Percentiles rank a stretch among this genome's conserved stretches.
phyloP scores from a whole-genome alignment of 2,329 filamentous ascomycete genomes.

The Diaporthe amygdali region DNA sequence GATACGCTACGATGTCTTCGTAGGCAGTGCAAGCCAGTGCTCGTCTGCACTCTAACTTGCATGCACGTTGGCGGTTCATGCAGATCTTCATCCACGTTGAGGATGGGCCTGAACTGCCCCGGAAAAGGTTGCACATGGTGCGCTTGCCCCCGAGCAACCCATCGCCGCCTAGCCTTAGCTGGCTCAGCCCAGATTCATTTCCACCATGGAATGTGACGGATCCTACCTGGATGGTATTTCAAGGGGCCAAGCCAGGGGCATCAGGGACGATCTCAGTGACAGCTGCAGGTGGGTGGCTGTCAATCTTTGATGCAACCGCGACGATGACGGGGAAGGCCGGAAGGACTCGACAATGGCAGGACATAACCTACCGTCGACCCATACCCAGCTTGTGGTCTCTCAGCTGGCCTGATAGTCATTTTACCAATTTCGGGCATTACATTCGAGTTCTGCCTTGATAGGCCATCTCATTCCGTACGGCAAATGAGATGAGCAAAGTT shows the following conservation, averaged over 20 bases:
- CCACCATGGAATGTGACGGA: not conserved
- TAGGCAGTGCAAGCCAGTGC: not conserved
- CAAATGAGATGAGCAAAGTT: conserved; percentile 3
- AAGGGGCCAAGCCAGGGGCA: not conserved
- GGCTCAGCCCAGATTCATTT: not conserved
- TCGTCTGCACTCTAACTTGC: not conserved
- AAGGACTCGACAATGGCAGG: not conserved
- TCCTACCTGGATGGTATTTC: not conserved
- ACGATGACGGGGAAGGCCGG: not conserved
- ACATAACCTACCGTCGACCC: not conserved
- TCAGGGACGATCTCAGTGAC: not conserved
- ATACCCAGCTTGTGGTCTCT: not conserved
- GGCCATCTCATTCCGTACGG: not conserved
- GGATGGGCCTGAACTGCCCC: not conserved
- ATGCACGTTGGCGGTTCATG: not conserved
- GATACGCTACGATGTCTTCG: not conserved
- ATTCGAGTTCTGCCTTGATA: not conserved
- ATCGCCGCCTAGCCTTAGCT: not conserved
- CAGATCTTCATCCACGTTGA: not conserved
- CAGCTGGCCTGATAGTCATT: not conserved
- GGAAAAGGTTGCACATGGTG: not conserved
- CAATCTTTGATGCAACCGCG: not conserved
- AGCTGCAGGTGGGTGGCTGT: not conserved
- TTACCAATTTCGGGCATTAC: not conserved
- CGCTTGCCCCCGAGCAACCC: not conserved